These are phyloP conservation scores for Dactylellina parvicollis DNA, from an alignment of 2,329 filamentous ascomycete genomes.

Conservation along the genomic window DNA sequence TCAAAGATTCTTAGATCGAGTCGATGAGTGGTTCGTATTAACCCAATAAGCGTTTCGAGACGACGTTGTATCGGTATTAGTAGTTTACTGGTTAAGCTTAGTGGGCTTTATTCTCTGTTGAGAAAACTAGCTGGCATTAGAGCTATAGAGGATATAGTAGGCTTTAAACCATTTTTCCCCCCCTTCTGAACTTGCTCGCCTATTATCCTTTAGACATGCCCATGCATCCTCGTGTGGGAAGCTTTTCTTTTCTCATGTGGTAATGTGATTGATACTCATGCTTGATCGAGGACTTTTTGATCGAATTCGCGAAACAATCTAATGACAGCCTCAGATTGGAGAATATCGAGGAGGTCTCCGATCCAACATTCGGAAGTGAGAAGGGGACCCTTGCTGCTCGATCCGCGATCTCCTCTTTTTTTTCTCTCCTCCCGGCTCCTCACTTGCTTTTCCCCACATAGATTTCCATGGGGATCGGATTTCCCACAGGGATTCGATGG, in stretches of 20 bases:
- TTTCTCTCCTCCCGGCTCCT: neutral
- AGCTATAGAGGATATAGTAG: no score
- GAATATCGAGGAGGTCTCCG: no score
- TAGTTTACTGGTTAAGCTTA: conserved; percentile 1
- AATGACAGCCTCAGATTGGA: no score
- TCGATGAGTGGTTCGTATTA: neutral
- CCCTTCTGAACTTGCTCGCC: no score
- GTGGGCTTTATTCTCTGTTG: no score
- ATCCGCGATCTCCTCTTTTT: conserved; percentile 2
- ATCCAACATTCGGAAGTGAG: no score
- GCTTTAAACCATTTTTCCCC: no score
- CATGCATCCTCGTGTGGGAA: no score
- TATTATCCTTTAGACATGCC: no score
- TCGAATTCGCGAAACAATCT: neutral
- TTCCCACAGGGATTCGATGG: conserved; percentile 4
- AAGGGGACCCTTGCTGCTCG: neutral
- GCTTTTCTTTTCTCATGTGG: no score
- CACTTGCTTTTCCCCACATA: conserved; percentile 5
- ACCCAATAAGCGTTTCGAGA: conserved; percentile 6
- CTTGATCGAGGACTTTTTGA: neutral
- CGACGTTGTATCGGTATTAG: conserved; percentile 6
- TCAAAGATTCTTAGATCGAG: neutral
- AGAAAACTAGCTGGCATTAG: no score
- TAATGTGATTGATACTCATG: neutral
- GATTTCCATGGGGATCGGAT: neutral